Percentiles rank a stretch among this genome's conserved stretches.
Evolutionary conservation across 805 yeast species (phyloP).

Genomic region (Hagleromyces aurorensis): DNA sequence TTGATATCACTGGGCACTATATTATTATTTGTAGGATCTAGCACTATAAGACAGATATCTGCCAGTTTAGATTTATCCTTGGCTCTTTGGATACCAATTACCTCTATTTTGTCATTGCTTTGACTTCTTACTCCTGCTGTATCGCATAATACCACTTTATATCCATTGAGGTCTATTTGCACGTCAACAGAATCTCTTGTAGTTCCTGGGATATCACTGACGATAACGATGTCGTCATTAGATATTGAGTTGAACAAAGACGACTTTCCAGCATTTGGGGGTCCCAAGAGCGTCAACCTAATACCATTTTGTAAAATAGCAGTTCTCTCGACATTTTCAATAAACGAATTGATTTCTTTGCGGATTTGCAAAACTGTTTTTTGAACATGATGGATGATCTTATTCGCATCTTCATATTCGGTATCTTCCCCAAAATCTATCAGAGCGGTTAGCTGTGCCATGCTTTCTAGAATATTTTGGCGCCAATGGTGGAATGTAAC

Average conservation of each 20-base stretch:
- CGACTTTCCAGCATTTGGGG: slow-evolving; percentile 96
- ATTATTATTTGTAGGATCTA: slow-evolving; percentile 26
- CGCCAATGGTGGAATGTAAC: slow-evolving; percentile 59
- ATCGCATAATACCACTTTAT: slow-evolving; percentile 76
- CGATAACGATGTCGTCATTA: slow-evolving; percentile 78
- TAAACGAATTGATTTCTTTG: slow-evolving; percentile 36
- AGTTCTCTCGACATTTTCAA: slow-evolving; percentile 43
- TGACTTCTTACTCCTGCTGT: slow-evolving; percentile 80
- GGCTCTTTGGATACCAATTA: slow-evolving; percentile 78
- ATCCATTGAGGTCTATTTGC: slow-evolving; percentile 75
- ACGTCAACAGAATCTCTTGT: slow-evolving; percentile 85
- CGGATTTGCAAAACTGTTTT: slow-evolving; percentile 36
- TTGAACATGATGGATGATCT: slow-evolving; percentile 45
- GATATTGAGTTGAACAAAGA: slow-evolving; percentile 73
- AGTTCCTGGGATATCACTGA: slow-evolving; percentile 87
- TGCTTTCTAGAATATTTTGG: slow-evolving; percentile 47
- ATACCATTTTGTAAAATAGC: slow-evolving; percentile 68
- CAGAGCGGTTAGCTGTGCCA: slow-evolving; percentile 75
- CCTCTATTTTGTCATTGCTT: slow-evolving; percentile 52
- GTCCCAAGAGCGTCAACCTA: slow-evolving; percentile 67
- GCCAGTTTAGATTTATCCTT: slow-evolving; percentile 48
- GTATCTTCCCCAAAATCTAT: slow-evolving; percentile 96
- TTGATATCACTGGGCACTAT: slow-evolving; percentile 33
- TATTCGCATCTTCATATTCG: slow-evolving; percentile 58
- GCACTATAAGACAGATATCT: slow-evolving; percentile 63